Base-by-base conservation (phyloP, 2,329 filamentous ascomycete genomes). In the Monosporascus sp. region DNA sequence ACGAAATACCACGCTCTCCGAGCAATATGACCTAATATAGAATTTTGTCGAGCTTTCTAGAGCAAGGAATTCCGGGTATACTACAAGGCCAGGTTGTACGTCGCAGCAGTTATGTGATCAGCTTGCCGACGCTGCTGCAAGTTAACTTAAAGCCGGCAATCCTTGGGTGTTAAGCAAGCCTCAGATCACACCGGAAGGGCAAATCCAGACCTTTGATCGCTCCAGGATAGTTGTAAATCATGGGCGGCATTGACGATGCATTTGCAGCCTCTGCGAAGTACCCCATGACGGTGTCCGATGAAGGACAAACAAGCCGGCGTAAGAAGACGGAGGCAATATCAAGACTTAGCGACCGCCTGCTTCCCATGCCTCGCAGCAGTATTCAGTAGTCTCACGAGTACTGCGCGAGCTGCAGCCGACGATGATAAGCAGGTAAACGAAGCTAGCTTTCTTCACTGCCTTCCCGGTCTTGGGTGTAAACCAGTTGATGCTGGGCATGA, bases 281-380 rank as follows among this genome's bases (percentile, higher is more conserved):
- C 26, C 81, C 76, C 48, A 82, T 68, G 51, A 91, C 75, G 17
- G 85, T 83, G 49, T 85, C 72, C 2, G 79, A 79, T 7, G 80
- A 77, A 11, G 80, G 78, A 78, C 81, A 65, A 90, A 86, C 22
- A 89, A 74, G 3, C 80, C 67, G 52, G 85, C 81, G 72, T 91
- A 92, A 74, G 92, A 93, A 49, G 82, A 84, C 4, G 89, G 89
- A 11, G 89, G 87, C 27, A 93, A 78, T 3, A 92, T 81, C 52
- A 94, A 78, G 7, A 87, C 87, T 62, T 87, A 89, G 70, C 91
- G 86, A 58, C 85, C 88, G 52, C 89, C 89, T 38, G 82, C 78
- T 31, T 79, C 77, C 60, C 80, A 82, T 16, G 88, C 88, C 64
- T 91, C 87, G 54, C 76, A 72, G 72, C 87, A 91, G 54, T 87